Base-by-base conservation (phyloP, 2,329 filamentous ascomycete species). In the Alternaria sp. region DNA sequence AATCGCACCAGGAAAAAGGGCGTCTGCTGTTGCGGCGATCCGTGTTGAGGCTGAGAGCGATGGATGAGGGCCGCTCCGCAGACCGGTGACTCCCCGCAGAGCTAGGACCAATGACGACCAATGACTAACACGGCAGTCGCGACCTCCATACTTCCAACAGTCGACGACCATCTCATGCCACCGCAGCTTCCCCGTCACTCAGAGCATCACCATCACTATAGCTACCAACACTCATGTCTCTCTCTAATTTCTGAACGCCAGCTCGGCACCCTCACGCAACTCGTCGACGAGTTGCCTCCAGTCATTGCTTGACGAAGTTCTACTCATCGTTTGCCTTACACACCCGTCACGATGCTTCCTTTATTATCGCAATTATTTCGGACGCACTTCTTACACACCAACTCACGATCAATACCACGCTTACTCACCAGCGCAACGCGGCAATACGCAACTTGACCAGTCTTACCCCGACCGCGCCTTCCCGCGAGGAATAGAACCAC, bases 351-450 rank as follows among this genome's bases (percentile, higher is more conserved):
- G 66, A 87, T 87, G 86, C 77, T 81, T 80, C 81, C 78, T 73
- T 76, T 80, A 81, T 76, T 84, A 72, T 81, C 82, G 63, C 75
- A 79, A 70, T 77, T 83, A 65, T 85, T 83, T 74, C 81, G 81
- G 70, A 81, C 83, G 69, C 83, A 85, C 71, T 79, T 82, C 69
- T 83, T 80, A 55, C 84, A 86, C 73, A 85, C 84, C 47, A 84
- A 85, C 65, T 83, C 82, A 28, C 80, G 80, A 62, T 81, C 81
- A 69, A 81, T 85, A 85, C 71, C 61, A 59, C 54, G 32, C 58
- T 64, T 63, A 68, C 43, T 13, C 53, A 60, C 62, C 62, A 62
- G 57, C 53, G 57, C 46, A 63, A 63, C 64, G 63, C 47, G 47
- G 45, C 54, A 63, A 25, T 13, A 8, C 55, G 25, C 47, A 55